phyloP scores from a whole-genome alignment of 345 rosid species.

The Streptanthus diversifolius region DNA sequence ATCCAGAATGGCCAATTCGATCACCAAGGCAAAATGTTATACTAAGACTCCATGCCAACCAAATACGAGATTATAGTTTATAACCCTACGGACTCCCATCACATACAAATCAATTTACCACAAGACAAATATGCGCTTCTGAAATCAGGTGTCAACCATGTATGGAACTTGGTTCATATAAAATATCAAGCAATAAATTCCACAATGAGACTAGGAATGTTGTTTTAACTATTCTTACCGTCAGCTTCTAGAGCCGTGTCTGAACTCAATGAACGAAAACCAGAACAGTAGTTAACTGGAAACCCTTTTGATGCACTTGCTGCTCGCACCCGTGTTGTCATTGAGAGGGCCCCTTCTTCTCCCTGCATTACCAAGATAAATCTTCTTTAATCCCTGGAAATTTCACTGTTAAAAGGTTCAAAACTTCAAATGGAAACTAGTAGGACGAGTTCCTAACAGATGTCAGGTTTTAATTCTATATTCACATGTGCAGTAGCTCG shows the following conservation, averaged over 20 bases:
- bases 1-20: not conserved
- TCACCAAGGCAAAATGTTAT: not conserved
- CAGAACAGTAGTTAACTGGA: constrained; percentile 93
- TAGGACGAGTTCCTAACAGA: not conserved
- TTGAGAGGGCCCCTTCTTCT: constrained; percentile 95
- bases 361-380: constrained; percentile 48
- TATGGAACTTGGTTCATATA: not conserved
- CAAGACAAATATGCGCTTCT: not conserved
- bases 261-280: constrained; percentile 66
- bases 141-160: not conserved
- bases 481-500: not conserved
- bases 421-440: not conserved
- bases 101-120: not conserved
- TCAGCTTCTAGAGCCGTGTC: constrained; percentile 70
- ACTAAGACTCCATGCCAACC: not conserved
- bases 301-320: constrained; percentile 71
- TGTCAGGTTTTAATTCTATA: not conserved
- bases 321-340: constrained; percentile 81
- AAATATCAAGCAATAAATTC: not conserved
- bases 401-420: not conserved
- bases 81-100: not conserved
- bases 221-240: constrained; percentile 43
- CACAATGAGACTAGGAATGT: not conserved
- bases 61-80: not conserved
- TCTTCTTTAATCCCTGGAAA: not conserved